Base-by-base conservation (phyloP, 495 filamentous ascomycete species). In the Annulohypoxylon moriforme region DNA sequence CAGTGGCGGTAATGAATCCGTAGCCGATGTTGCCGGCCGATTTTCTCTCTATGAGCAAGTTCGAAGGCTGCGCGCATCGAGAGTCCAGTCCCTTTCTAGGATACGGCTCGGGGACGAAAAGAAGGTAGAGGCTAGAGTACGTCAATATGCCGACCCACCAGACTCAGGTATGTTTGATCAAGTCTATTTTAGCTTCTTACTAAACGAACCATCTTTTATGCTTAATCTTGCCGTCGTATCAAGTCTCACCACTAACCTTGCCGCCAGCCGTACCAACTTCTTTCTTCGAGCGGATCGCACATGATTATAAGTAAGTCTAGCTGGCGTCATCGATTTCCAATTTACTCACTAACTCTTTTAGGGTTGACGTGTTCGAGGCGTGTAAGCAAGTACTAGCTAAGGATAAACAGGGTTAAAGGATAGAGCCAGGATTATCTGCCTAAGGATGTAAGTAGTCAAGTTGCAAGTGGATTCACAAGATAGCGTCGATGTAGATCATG, bases 101-200 rank as follows among this genome's bases (percentile, higher is more conserved):
- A 52, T 63, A 0, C 67, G 67, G 2, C 59, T 69, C n/a, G 59
- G 52, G 11, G 49, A 63, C 3, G 59, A 69, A 7, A 49, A 63
- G 31, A 24, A 58, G 1, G 50, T 69, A 6, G 59, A 68, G 13
- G 66, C 52, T 16, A 31, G 20, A 61, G 67, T 58, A 31, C 67
- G 67, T 3, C 52, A 44, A 25, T 63, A 69, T n/a, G 65, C 65
- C 4, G 65, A 68, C 18, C 63, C 63, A 25, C 53, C 13, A 66
- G 40, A 20, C 29, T 66, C 63, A 18, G 63, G 63, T 66, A 50
- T 31, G 63, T 50, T 56, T 57, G 36, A 47, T 36, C 18, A n/a
- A 10, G 22, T 40, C 42, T n/a, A 20, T 40, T 24, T 18, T 34
- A 8, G 31, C 10, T 14, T 27, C 33, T 11, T 10, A 38, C 20